A percentile compares a stretch with the other conserved stretches of the same genome.
These are phyloP conservation scores for Lepidium sativum DNA, from an alignment of 345 rosid species.

Conservation along the genomic window DNA sequence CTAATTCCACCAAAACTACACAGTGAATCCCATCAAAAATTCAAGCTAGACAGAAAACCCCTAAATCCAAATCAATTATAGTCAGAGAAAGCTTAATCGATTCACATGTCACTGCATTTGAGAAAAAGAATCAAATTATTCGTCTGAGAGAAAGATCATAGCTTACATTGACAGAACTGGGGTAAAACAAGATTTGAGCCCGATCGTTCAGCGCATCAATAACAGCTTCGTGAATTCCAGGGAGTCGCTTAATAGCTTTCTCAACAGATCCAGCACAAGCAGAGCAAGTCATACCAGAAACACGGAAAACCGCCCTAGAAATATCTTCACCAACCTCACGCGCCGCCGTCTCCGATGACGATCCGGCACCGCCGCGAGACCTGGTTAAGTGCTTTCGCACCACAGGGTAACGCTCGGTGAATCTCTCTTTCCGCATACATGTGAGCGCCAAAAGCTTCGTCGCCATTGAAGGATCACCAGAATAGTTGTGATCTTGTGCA, in stretches of 20 bases:
- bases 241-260: conserved; percentile 78
- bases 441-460: conserved; percentile 51
- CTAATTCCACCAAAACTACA: not conserved
- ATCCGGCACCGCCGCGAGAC: conserved; percentile 20
- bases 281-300: conserved; percentile 78
- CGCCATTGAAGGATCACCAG: conserved; percentile 40
- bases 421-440: conserved; percentile 52
- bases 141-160: not conserved
- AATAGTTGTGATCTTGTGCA: not conserved
- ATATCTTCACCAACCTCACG: conserved; percentile 20
- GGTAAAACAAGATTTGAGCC: conserved; percentile 64
- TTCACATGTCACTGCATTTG: not conserved
- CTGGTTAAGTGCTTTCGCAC: conserved; percentile 64
- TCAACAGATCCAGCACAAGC: conserved; percentile 95
- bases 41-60: not conserved
- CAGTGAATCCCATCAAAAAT: no score
- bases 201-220: conserved; percentile 64
- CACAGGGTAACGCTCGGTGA: conserved; percentile 46
- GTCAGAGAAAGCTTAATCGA: not conserved
- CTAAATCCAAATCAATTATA: not conserved
- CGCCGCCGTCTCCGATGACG: conserved; percentile 25
- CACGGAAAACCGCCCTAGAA: conserved; percentile 51
- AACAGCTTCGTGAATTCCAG: conserved; percentile 66
- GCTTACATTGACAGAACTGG: conserved; percentile 53
- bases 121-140: not conserved